Evolutionary conservation across 176 grass and related monocot species (phyloP), one percentile per base, ranked within the genome.

Genomic region (Rhipidocladum racemiflorum): DNA sequence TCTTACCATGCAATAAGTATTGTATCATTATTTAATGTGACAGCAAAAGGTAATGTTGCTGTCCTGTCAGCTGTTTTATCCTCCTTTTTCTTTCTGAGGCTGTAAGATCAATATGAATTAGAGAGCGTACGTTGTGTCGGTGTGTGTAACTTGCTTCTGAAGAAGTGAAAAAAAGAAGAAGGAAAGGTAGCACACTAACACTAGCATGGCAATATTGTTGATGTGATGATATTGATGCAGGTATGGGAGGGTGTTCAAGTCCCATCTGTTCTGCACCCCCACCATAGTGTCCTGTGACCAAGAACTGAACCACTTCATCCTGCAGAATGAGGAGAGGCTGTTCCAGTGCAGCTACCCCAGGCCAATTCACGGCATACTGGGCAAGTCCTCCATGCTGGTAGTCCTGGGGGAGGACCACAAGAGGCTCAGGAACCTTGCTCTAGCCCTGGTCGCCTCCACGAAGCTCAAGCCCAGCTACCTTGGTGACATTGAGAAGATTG

Each of bases 261-360:
- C 93, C 17, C 93, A 96, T 86, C 85, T 96, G 60, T 96, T 96
- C 86, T 88, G 85, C 76, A 87, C 80, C 32, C 93, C 93, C 35
- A 90, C 93, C 13, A 64, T 96, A 56, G 93, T 96, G 65, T 96
- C 93, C 16, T 96, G 93, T 77, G 93, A 96, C 85, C 88, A 84
- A 72, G 93, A 96, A 39, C 93, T 96, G 76, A 96, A 96, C 88
- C 88, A 96, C 73, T 96, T 96, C 93, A 96, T 96, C 74, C 93
- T 96, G 79, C 93, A 96, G 76, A 96, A 96, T 75, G 93, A 96
- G 83, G 93, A 95, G 85, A 89, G 81, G 79, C 79, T 96, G 68
- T 96, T 96, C 79, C 93, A 96, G 80, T 92, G 93, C 83, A 96
- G 93, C 88, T 96, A 96, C 79, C 93, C 93, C 18, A 84, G 61